Percentiles rank a stretch among this genome's conserved stretches.
Evolutionary conservation across 1,139 yeast species (phyloP).

Genomic region (Blastobotrys persicus): DNA sequence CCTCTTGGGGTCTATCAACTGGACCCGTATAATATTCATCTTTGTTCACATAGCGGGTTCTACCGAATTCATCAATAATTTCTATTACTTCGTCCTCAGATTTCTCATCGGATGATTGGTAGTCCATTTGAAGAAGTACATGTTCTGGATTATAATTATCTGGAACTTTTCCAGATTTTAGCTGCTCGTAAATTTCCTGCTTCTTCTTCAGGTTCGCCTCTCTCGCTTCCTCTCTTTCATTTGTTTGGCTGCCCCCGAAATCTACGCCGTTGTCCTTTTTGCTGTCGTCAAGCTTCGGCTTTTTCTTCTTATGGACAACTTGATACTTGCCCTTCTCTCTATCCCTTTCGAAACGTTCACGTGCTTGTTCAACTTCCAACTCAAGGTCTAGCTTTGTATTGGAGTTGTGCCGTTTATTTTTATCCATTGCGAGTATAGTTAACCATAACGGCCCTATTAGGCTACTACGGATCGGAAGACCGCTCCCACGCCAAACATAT

Average conservation of each 20-base stretch:
- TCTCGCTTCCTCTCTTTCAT: not conserved
- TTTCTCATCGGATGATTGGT: not conserved
- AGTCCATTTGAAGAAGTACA: not conserved
- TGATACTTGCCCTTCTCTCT: conserved; percentile 6
- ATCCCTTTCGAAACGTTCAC: conserved; percentile 2
- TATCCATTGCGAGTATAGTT: not conserved
- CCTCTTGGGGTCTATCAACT: conserved; percentile 10
- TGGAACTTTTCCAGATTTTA: conserved; percentile 2
- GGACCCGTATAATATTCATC: conserved; percentile 12
- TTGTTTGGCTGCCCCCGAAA: not conserved
- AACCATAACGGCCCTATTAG: no score
- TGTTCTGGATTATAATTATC: not conserved
- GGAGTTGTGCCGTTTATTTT: not conserved
- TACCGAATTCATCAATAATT: conserved; percentile 36
- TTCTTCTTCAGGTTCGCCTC: not conserved
- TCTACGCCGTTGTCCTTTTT: not conserved
- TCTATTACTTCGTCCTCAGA: conserved; percentile 26
- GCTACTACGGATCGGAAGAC: no score
- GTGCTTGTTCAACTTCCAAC: conserved; percentile 5
- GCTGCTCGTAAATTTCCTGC: not conserved
- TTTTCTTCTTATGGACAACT: not conserved
- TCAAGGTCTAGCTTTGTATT: not conserved
- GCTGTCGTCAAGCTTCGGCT: not conserved
- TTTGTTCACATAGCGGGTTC: conserved; percentile 30
- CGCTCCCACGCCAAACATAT: no score